Base-by-base conservation (phyloP, 805 yeast species). In the Blastobotrys parvus region DNA sequence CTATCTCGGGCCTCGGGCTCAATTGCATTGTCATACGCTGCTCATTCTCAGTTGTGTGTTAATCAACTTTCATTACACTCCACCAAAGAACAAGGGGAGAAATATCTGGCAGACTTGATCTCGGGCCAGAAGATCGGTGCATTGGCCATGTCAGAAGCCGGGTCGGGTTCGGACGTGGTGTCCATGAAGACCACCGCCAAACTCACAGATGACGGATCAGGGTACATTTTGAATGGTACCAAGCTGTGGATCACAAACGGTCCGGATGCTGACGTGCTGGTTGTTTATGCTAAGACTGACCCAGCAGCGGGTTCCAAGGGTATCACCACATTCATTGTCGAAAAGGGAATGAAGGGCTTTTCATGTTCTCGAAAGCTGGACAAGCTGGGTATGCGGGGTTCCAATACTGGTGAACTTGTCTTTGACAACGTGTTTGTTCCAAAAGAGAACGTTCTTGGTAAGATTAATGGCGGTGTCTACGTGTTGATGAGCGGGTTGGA, bases 171-270 rank as follows among this genome's bases (percentile, higher is more conserved):
- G 10, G 62, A 58, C 34, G 62, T 58, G 2, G 61, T 58, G 4
- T 45, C 54, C 38, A 58, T 58, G 62, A 54, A 53, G 44, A 58
- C 62, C 18, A 47, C 53, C 11, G 62, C 62, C 41, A 46, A 39
- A 29, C 46, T 39, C 31, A 49, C 57, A 22, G 55, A 55, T 33
- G 61, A 54, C 20, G 57, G 56, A 15, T 48, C 53, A 4, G 59
- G 59, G 11, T 58, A 53, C 41, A 27, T 52, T 3, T 45, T 58
- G 30, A 58, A 56, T 41, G 62, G 62, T 7, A 47, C 61, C 33
- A 58, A 58, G 45, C 52, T 58, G 55, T 58, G 62, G 62, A 58
- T 58, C 51, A 58, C 62, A 39, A 58, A 58, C 43, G 62, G 62
- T 4, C 62, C 62, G 2, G 61, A 59, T 37, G 60, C 61, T n/a